These are phyloP conservation scores for Skeletonema costatum DNA, from an alignment of 108 stramenopile genomes.

Conservation along the genomic window DNA sequence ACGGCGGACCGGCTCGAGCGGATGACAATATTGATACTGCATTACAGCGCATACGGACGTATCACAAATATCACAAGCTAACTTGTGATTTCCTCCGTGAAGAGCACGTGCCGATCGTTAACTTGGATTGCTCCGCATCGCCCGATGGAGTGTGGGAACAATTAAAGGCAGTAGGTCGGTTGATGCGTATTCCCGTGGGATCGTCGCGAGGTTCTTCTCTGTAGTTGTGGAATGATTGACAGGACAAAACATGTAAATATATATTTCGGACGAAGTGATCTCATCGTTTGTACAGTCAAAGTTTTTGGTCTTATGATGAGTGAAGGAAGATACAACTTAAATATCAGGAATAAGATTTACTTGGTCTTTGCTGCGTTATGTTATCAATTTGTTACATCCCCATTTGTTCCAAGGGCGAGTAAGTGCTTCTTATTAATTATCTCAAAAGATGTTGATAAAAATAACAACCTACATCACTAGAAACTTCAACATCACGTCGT, in stretches of 20 bases:
- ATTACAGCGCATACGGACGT: slow-evolving; percentile 69
- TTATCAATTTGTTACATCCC: too few species aligned
- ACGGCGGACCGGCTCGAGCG: slow-evolving; percentile 28
- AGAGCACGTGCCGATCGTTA: slow-evolving; percentile 81
- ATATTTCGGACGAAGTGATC: background rate
- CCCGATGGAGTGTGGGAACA: slow-evolving; percentile 85
- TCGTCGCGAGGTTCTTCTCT: background rate
- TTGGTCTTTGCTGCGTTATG: too few species aligned
- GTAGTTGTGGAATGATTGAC: background rate
- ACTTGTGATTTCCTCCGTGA: slow-evolving; percentile 80
- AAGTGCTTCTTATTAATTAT: too few species aligned
- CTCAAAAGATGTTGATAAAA: too few species aligned
- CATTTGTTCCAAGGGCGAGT: too few species aligned
- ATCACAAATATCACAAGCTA: slow-evolving; percentile 73
- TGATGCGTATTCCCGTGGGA: background rate
- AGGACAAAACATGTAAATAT: background rate
- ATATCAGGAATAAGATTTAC: too few species aligned
- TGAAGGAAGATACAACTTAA: too few species aligned
- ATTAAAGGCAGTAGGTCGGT: slow-evolving; percentile 61
- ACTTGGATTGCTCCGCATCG: slow-evolving; percentile 79
- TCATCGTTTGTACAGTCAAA: background rate
- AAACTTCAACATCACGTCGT: too few species aligned
- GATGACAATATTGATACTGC: slow-evolving; percentile 89
- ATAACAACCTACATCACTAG: too few species aligned
- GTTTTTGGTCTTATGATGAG: too few species aligned